Evolutionary conservation across 2,329 filamentous ascomycete species (phyloP), one percentile per base, ranked within the genome.

Genomic region (Knufia fluminis): DNA sequence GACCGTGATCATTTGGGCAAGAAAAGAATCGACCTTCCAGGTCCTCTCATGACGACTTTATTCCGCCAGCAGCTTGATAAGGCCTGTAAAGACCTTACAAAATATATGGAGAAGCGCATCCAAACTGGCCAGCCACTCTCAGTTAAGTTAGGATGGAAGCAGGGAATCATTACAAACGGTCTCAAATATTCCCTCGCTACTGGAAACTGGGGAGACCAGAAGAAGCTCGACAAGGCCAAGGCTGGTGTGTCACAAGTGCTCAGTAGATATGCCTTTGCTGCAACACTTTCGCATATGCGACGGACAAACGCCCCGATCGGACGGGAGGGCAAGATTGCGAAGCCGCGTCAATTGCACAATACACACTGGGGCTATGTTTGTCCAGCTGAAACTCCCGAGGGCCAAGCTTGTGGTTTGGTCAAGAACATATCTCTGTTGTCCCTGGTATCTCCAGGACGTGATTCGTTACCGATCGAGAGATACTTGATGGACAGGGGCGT

Each of bases 1-100:
- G 92, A 98, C 64, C 86, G 92, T 73, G 92, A 98, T 73, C 94
- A 98, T 67, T 96, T 98, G 63, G 92, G 92, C 62, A 97, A 97
- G 78, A 98, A 98, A 77, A 85, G 92, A 58, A 76, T 98, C 50
- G 92, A 98, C 72, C 77, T 98, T 61, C 91, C 92, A 50, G 92
- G 92, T 56, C 91, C 92, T 26, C 75, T 98, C 50, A 80, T 98
- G 58, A 91, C 91, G n/a, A 94, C 94, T 65, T 78, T 98, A 36
- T 98, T 98, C 79, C 85, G 92, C 54, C 83, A 84, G 53, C 83
- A 97, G 52, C 91, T 96, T 66, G 82, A 88, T 56, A 86, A 92
- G 66, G 81, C 98, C 65, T 94, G 89, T 40, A 85, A 86, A 52
- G 92, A 98, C 60, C 82, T 97, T 47, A 86, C 87, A 67, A 85